These are phyloP conservation scores for Monilinia fructigena DNA, from an alignment of 2,329 filamentous ascomycete genomes.

Conservation along the genomic window DNA sequence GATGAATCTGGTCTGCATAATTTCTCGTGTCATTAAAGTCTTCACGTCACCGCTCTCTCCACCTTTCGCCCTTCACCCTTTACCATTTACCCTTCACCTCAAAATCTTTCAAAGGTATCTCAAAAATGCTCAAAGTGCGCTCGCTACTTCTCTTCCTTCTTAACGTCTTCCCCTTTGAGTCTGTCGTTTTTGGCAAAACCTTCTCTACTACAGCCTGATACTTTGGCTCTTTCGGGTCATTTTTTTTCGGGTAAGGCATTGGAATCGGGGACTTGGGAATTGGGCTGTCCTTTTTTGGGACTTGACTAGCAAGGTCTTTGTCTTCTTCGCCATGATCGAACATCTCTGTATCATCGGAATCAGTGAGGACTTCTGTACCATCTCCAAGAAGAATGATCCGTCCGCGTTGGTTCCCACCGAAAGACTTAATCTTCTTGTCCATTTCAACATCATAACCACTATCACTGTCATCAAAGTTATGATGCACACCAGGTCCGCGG, in stretches of 20 bases:
- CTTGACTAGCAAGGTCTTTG: slow-evolving; percentile 81
- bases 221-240: slow-evolving; percentile 31
- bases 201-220: slow-evolving; percentile 30
- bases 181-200: slow-evolving; percentile 18
- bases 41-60: slow-evolving; percentile 20
- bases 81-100: slow-evolving; percentile 13
- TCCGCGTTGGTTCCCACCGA: slow-evolving; percentile 70
- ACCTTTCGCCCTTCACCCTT: neutral
- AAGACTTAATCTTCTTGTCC: slow-evolving; percentile 61
- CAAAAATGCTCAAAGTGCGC: neutral
- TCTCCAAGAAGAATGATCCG: slow-evolving; percentile 94
- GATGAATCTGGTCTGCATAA: slow-evolving; percentile 26
- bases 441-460: slow-evolving; percentile 74
- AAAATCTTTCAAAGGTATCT: slow-evolving; percentile 13
- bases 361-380: slow-evolving; percentile 87
- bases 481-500: slow-evolving; percentile 77
- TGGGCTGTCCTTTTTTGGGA: slow-evolving; percentile 62
- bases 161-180: slow-evolving; percentile 5
- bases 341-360: slow-evolving; percentile 88
- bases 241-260: slow-evolving; percentile 28
- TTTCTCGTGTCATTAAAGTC: slow-evolving; percentile 22
- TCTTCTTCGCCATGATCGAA: slow-evolving; percentile 87
- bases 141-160: slow-evolving; percentile 17
- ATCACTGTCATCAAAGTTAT: slow-evolving; percentile 78
- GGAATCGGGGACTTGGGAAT: slow-evolving; percentile 17